Evolutionary conservation across 345 rosid genomes (phyloP).

Genomic region (Pugionium cornutum): DNA sequence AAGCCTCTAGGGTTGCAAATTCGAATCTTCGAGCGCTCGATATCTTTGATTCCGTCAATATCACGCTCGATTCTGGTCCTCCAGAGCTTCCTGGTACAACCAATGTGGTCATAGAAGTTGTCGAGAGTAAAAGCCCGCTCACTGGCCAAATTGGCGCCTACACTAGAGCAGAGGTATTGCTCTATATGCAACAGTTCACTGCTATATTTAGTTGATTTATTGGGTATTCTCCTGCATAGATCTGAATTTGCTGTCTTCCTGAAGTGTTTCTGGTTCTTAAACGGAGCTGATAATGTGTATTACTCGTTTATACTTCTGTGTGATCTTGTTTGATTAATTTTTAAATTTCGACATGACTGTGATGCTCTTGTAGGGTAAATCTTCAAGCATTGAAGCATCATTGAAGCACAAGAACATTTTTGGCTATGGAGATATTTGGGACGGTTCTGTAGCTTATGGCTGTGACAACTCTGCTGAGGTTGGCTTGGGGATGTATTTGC

Average conservation of each 20-base stretch:
- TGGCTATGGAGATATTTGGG: conserved; percentile 96
- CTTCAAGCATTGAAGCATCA: conserved; percentile 80
- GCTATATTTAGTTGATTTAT: too few relatives aligned
- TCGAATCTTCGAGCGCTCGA: conserved; percentile 66
- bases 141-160: conserved; percentile 74
- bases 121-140: conserved; percentile 58
- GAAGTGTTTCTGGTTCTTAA: conserved; percentile 16
- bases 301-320: background rate
- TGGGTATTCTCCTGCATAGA: too few relatives aligned
- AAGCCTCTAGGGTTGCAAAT: conserved; percentile 60
- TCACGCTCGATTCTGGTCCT: conserved; percentile 86
- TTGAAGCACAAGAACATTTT: conserved; percentile 75
- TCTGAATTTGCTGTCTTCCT: conserved; percentile 1
- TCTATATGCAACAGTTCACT: too few relatives aligned
- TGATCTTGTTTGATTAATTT: too few relatives aligned
- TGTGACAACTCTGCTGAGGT: conserved; percentile 77
- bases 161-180: conserved; percentile 67
- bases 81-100: conserved; percentile 85
- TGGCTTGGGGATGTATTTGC: conserved; percentile 74
- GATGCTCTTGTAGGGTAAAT: conserved; percentile 62
- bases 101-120: conserved; percentile 70
- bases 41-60: conserved; percentile 74
- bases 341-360: conserved; percentile 7
- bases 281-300: conserved; percentile 4
- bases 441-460: conserved; percentile 75